Evolutionary conservation across 2,329 filamentous ascomycete genomes (phyloP).

Genomic region (Neonectria sp.): DNA sequence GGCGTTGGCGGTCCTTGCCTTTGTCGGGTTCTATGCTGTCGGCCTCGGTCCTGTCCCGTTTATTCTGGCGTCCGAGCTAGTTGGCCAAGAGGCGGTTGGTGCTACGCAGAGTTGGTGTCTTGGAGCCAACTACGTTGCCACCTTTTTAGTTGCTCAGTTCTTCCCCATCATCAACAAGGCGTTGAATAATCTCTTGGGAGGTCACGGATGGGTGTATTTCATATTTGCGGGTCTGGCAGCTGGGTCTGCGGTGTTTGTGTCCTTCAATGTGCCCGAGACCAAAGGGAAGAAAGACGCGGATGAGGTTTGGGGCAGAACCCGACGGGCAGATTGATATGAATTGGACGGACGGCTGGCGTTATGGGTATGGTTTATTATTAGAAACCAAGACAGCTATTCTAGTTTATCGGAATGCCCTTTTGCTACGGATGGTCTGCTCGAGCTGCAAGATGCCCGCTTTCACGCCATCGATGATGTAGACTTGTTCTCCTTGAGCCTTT

Average conservation of each 20-base stretch:
- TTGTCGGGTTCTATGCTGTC: conserved; percentile 91
- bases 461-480: conserved; percentile 86
- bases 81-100: conserved; percentile 90
- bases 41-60: conserved; percentile 96
- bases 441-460: conserved; percentile 77
- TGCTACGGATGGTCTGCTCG: conserved; percentile 67
- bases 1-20: conserved; percentile 84
- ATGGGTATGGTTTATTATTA: conserved; percentile 23
- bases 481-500: conserved; percentile 63
- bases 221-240: conserved; percentile 86
- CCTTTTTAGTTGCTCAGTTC: conserved; percentile 94
- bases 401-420: conserved; percentile 54
- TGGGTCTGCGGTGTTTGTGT: conserved; percentile 80
- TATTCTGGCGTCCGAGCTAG: conserved; percentile 92
- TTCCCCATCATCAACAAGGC: conserved; percentile 89
- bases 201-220: conserved; percentile 89
- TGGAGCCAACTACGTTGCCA: conserved; percentile 90
- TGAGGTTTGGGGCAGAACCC: conserved; percentile 88
- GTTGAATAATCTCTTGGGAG: conserved; percentile 75
- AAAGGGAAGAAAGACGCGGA: conserved; percentile 86
- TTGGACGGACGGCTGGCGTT: conserved; percentile 8
- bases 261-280: conserved; percentile 86
- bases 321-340: conserved; percentile 63
- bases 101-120: conserved; percentile 92
- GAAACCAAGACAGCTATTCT: conserved; percentile 17